Percentiles rank a stretch among this genome's conserved stretches.
Conservation (phyloP, 345 rosid species). For the Camelina hispida region DNA sequence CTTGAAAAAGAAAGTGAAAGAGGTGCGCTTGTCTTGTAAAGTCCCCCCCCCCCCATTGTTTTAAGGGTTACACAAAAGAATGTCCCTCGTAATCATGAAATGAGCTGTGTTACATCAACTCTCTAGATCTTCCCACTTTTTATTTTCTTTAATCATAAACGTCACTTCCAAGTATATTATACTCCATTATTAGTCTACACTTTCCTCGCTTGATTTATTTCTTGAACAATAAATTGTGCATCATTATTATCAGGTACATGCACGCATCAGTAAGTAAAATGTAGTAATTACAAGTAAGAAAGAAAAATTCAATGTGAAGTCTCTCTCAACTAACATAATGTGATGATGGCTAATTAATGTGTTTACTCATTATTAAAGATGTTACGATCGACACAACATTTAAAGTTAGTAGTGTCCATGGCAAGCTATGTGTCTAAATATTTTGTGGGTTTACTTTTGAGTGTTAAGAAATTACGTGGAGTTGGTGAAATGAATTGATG, state of each 20-base stretch:
- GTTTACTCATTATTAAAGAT: constrained; percentile 1
- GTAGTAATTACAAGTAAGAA: constrained; percentile 7
- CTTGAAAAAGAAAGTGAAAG: constrained; percentile 10
- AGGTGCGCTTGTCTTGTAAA: constrained; percentile 37
- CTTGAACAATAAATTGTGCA: constrained; percentile 6
- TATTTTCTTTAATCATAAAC: constrained; percentile 23
- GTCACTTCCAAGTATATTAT: constrained; percentile 26
- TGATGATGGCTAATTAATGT: constrained; percentile 5
- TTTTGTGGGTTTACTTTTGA: constrained; percentile 6
- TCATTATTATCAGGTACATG: constrained; percentile 20
- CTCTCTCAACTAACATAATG: constrained; percentile 16
- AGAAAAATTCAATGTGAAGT: not conserved
- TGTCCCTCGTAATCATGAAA: constrained; percentile 44
- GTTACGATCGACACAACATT: not conserved
- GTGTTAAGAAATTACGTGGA: not conserved
- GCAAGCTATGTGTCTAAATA: constrained; percentile 5
- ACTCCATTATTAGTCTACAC: not conserved
- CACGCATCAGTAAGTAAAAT: not conserved
- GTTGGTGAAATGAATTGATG: not conserved
- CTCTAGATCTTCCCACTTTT: constrained; percentile 11
- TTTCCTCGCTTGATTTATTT: not conserved
- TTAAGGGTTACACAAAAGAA: constrained; percentile 40
- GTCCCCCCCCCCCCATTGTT: constrained; percentile 31
- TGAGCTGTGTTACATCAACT: constrained; percentile 42
- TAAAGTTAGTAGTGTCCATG: not conserved